Evolutionary conservation across 257 asterid species (phyloP), one percentile per base, ranked within the genome.

Genomic region (Schizonepeta tenuifolia): DNA sequence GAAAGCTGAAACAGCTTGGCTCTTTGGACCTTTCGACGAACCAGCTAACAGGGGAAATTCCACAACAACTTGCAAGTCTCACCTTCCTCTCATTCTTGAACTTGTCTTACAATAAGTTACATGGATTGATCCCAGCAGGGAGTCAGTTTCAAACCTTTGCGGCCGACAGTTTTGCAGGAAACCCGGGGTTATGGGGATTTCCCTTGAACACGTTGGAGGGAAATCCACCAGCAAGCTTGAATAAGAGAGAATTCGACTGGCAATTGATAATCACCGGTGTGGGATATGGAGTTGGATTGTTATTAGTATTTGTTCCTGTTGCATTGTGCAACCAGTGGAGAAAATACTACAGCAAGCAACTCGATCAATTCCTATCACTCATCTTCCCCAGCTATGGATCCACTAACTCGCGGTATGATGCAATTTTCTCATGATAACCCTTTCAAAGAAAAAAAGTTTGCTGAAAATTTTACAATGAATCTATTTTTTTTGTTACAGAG

Each of bases 11-110:
- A n/a, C n/a, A n/a, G n/a, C n/a, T n/a, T n/a, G n/a, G n/a, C n/a
- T n/a, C n/a, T n/a, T n/a, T n/a, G n/a, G 94, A 87, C 76, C 85
- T 89, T 22, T 90, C 96, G 0, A 1, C 0, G 14, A 88, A 85
- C 75, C 66, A 74, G n/a, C 78, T 87, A 41, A 64, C 79, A 1
- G 90, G 90, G 75, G 70, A 18, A 46, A 82, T 87, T 68, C 90
- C 87, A 13, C 10, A 26, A 6, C 85, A 63, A 58, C 80, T 87
- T 7, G 21, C 74, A 6, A 63, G 20, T 21, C 83, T 87, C 35
- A 85, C 66, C 38, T 85, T 85, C 73, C 90, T 87, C 0, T 64
- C 89, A 0, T n/a, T n/a, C n/a, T n/a, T n/a, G n/a, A n/a, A n/a
- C n/a, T n/a, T n/a, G n/a, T n/a, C n/a, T n/a, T n/a, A 76, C 82